A percentile compares a stretch with the other conserved stretches of the same genome.
Conservation (phyloP, 345 rosid species). For the Dipteronia sinensis region DNA sequence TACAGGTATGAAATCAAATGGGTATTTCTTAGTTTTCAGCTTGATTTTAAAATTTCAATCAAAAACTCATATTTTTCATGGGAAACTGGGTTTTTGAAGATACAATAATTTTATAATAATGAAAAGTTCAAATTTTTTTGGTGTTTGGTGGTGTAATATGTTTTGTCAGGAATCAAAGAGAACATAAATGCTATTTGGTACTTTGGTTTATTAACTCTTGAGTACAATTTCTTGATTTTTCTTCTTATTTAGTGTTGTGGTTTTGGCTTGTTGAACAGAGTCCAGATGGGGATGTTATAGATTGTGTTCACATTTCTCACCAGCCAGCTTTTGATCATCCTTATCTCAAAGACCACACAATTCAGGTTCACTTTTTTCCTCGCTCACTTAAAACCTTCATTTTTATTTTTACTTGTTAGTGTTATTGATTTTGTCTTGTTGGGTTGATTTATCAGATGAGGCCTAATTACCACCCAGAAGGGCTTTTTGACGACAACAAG, state of each 20-base stretch:
- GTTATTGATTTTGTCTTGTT: neutral
- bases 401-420: neutral
- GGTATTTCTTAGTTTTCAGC: constrained; percentile 12
- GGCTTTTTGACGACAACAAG: constrained; percentile 80
- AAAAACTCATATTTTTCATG: constrained; percentile 13
- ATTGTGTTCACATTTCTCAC: constrained; percentile 78
- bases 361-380: constrained; percentile 55
- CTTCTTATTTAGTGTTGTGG: neutral
- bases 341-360: constrained; percentile 90
- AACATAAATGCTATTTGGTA: neutral
- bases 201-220: neutral
- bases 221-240: too few species aligned
- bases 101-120: constrained; percentile 27
- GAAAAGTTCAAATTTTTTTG: neutral
- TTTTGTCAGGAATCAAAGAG: too few species aligned
- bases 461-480: constrained; percentile 87
- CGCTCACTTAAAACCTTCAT: neutral
- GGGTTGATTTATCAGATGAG: constrained; percentile 54
- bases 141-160: too few species aligned
- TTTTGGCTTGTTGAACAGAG: constrained; percentile 48
- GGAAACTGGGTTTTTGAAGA: constrained; percentile 14
- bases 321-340: constrained; percentile 99
- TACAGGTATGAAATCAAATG: constrained; percentile 26
- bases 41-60: neutral
- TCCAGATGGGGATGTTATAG: constrained; percentile 80